Evolutionary conservation across 345 rosid genomes (phyloP), one percentile per base, ranked within the genome.

Genomic region (Moringa oleifera): DNA sequence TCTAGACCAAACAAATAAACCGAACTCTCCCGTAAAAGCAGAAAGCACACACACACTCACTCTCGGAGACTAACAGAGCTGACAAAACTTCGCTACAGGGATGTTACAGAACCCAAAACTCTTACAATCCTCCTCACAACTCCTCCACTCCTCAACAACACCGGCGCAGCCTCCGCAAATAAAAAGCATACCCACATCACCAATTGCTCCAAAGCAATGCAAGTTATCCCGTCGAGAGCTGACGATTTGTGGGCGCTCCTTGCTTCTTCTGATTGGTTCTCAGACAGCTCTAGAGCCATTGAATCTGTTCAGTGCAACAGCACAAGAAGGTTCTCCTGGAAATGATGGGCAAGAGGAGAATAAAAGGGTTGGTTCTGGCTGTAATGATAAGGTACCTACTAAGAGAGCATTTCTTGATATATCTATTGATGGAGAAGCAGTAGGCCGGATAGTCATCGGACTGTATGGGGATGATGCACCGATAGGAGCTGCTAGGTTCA

Each of bases 391-490:
- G 72, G 65, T 68, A 63, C 62, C 80, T 0, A 76, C 82, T 0
- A 77, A 78, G 75, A 73, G 65, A 71, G 98, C 86, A 45, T 93
- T 85, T 69, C 72, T 93, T 0, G 98, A 93, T 57, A 69, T 93
- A 46, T 76, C 96, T 2, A 77, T 93, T 12, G 89, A 80, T 53
- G 86, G 97, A 56, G 78, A 90, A 51, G 83, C 94, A 0, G 75
- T 53, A 17, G 98, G 96, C 23, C 80, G 91, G 25, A 80, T 93
- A 52, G 45, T 90, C 11, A 69, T 90, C n/a, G 98, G 97, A 7
- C 62, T 93, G 53, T 82, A 79, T 47, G 89, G 71, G 24, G 80
- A 85, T 21, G 78, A 76, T 63, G 84, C 72, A 2, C 91, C 96
- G 2, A 76, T 76, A 2, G 97, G 91, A 58, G 83, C 83, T 16